Evolutionary conservation across 768 basidiomycete genomes (phyloP).

Genomic region (Vararia minispora): DNA sequence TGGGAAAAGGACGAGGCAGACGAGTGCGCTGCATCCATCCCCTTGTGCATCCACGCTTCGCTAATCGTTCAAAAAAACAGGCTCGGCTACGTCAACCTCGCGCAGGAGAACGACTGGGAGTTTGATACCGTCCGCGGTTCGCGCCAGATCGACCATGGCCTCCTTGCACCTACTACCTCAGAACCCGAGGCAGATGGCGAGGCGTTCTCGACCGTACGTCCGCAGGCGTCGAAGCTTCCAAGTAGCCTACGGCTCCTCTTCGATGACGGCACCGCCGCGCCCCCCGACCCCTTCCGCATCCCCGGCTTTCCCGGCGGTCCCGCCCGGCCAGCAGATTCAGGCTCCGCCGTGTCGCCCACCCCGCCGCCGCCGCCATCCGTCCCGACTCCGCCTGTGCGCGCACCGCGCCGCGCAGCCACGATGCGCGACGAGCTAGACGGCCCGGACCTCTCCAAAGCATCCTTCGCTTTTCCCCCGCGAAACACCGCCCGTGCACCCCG

Average conservation of each 20-base stretch:
- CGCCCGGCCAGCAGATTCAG: conserved; percentile 17
- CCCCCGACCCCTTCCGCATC: conserved; percentile 32
- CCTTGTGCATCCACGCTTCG: not conserved
- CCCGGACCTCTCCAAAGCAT: conserved; percentile 32
- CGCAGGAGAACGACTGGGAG: conserved; percentile 48
- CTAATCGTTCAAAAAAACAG: too few species aligned
- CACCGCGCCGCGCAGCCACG: conserved; percentile 19
- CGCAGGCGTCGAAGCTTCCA: conserved; percentile 46
- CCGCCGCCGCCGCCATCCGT: conserved; percentile 17
- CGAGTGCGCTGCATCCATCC: conserved; percentile 20
- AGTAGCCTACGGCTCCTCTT: conserved; percentile 74
- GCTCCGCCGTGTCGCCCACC: conserved; percentile 8
- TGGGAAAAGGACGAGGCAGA: conserved; percentile 73
- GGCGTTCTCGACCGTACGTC: conserved; percentile 36
- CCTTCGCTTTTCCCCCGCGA: conserved; percentile 43
- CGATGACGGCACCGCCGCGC: conserved; percentile 36
- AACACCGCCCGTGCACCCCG: conserved; percentile 21
- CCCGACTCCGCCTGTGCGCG: conserved; percentile 27
- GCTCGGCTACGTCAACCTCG: conserved; percentile 1
- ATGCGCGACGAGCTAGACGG: conserved; percentile 26
- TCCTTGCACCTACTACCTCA: conserved; percentile 3
- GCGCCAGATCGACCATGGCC: conserved; percentile 11
- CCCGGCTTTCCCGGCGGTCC: conserved; percentile 22
- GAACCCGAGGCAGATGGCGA: conserved; percentile 4
- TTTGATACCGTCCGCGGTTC: conserved; percentile 60